A percentile compares a stretch with the other conserved stretches of the same genome.
Conservation (phyloP, 2,329 filamentous ascomycete species). For the Exserohilum rostratum region DNA sequence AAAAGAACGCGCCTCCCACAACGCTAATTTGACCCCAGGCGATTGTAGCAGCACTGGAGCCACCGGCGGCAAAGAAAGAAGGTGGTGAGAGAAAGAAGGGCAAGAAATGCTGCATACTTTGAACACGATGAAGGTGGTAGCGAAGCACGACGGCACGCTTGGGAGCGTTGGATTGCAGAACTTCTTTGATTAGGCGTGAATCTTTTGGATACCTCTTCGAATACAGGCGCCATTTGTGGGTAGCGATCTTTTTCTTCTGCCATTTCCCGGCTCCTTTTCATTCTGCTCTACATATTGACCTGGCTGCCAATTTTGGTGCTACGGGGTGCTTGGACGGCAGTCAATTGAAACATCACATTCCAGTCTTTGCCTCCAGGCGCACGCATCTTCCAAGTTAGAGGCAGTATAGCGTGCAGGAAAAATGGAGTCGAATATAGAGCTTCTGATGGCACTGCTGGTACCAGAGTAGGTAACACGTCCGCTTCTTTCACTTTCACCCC, state of each 20-base stretch:
- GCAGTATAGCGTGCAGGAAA: background rate
- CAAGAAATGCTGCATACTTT: conserved; percentile 48
- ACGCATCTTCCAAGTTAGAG: background rate
- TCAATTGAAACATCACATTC: conserved; percentile 5
- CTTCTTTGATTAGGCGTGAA: conserved; percentile 43
- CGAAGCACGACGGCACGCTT: conserved; percentile 20
- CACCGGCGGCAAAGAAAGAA: conserved; percentile 76
- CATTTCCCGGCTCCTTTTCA: conserved; percentile 31
- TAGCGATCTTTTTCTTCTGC: conserved; percentile 45
- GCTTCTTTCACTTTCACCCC: background rate
- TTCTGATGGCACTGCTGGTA: background rate
- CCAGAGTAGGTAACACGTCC: background rate
- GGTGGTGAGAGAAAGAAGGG: conserved; percentile 43
- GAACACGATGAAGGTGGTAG: conserved; percentile 14
- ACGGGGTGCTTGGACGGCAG: background rate
- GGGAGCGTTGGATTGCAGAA: conserved; percentile 36
- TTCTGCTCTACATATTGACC: conserved; percentile 14
- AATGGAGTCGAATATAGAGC: background rate
- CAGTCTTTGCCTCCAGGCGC: background rate
- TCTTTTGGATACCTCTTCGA: conserved; percentile 49
- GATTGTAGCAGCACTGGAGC: conserved; percentile 93
- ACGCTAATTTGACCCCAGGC: conserved; percentile 63
- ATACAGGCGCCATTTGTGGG: conserved; percentile 48
- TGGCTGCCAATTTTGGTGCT: background rate
- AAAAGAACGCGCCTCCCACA: background rate